phyloP scores from a whole-genome alignment of 2,329 filamentous ascomycete genomes.

The Colletotrichum liriopes region DNA sequence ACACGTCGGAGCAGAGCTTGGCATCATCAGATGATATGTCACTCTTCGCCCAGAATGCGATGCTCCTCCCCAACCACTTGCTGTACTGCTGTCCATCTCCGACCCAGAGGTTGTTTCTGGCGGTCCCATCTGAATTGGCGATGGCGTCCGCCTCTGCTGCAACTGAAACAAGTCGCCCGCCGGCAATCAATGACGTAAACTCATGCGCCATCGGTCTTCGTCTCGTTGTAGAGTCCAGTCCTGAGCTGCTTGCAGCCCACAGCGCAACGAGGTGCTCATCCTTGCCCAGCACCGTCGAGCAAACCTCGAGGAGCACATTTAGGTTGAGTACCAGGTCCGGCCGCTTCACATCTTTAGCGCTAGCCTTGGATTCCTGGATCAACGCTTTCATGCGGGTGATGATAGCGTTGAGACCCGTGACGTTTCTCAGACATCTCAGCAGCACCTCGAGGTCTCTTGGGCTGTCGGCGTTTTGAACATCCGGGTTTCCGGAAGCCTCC shows the following conservation, averaged over 20 bases:
- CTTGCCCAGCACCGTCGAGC: constrained; percentile 59
- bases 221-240: constrained; percentile 43
- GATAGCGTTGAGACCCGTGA: constrained; percentile 84
- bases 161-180: constrained; percentile 65
- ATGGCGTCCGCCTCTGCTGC: constrained; percentile 70
- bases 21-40: constrained; percentile 52
- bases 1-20: constrained; percentile 63
- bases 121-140: constrained; percentile 55
- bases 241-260: constrained; percentile 54
- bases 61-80: constrained; percentile 79
- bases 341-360: constrained; percentile 55
- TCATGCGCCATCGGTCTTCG: constrained; percentile 58
- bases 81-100: constrained; percentile 76
- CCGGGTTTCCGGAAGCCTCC: constrained; percentile 49
- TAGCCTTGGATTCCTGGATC: constrained; percentile 65
- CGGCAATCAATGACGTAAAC: constrained; percentile 62
- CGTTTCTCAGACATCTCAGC: constrained; percentile 77
- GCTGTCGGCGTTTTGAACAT: constrained; percentile 32
- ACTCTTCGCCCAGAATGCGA: constrained; percentile 62
- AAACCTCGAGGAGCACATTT: constrained; percentile 59
- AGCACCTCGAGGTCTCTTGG: constrained; percentile 66
- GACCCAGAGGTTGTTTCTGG: constrained; percentile 68
- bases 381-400: constrained; percentile 78
- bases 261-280: constrained; percentile 54
- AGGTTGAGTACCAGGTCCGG: constrained; percentile 62